Evolutionary conservation across 768 basidiomycete genomes (phyloP).

Genomic region (Termitomyces bulborhizus): DNA sequence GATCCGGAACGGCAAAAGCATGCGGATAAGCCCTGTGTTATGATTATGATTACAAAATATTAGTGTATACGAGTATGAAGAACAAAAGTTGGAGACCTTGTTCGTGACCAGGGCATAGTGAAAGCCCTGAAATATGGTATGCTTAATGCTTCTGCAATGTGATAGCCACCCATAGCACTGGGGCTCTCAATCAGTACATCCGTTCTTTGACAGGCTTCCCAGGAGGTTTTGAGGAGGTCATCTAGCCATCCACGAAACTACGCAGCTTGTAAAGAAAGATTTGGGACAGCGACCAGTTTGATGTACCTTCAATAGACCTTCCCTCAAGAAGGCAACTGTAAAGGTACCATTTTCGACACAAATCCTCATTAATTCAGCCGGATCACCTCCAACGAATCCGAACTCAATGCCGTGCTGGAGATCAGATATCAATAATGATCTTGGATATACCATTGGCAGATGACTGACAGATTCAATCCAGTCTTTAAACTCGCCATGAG

Average conservation of each 20-base stretch:
- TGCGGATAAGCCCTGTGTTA: slow-evolving; percentile 82
- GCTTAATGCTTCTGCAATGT: slow-evolving; percentile 90
- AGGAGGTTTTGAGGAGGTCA: slow-evolving; percentile 89
- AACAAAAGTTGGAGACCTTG: slow-evolving; percentile 41
- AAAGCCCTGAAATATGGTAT: slow-evolving; percentile 96
- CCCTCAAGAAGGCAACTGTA: slow-evolving; percentile 91
- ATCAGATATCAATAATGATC: slow-evolving; percentile 3
- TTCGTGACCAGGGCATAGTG: slow-evolving; percentile 97
- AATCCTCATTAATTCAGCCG: slow-evolving; percentile 95
- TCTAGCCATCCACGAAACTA: slow-evolving; percentile 98
- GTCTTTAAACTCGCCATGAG: slow-evolving; percentile 89
- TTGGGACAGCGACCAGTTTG: background rate
- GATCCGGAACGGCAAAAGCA: slow-evolving; percentile 95
- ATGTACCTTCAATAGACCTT: slow-evolving; percentile 78
- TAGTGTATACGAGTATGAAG: slow-evolving; percentile 2
- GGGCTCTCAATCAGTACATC: slow-evolving; percentile 94
- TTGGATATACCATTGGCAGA: background rate
- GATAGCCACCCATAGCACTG: slow-evolving; percentile 94
- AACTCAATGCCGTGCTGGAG: slow-evolving; percentile 91
- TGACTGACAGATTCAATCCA: slow-evolving; percentile 89
- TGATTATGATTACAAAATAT: background rate
- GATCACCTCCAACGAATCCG: slow-evolving; percentile 92
- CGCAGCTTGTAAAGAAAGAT: slow-evolving; percentile 8
- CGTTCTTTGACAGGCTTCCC: slow-evolving; percentile 93
- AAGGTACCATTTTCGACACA: slow-evolving; percentile 98